phyloP scores from a whole-genome alignment of 495 filamentous ascomycete genomes.

The Neurospora sp. region DNA sequence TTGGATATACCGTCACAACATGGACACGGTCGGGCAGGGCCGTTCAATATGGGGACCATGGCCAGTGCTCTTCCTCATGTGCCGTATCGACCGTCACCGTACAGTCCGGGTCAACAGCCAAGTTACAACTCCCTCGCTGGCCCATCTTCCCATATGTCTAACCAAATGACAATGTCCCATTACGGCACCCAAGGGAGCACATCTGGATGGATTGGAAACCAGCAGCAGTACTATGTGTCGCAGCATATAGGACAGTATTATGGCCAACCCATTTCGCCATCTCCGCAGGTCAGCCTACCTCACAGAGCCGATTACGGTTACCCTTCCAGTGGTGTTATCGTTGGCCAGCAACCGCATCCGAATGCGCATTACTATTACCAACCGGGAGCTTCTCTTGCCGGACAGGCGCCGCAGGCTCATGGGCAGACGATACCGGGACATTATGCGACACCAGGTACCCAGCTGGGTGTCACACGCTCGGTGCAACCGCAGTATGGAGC shows the following conservation, averaged over 20 bases:
- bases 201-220: constrained; percentile 15
- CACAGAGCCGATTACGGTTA: constrained; percentile 26
- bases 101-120: constrained; percentile 23
- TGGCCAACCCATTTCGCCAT: constrained; percentile 23
- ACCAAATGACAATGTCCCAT: constrained; percentile 38
- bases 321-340: constrained; percentile 27
- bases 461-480: constrained; percentile 5
- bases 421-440: constrained; percentile 24
- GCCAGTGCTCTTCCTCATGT: constrained; percentile 28
- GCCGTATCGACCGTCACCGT: constrained; percentile 25
- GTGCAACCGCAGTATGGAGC: constrained; percentile 4
- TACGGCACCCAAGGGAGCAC: constrained; percentile 28
- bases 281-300: constrained; percentile 20
- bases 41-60: constrained; percentile 33
- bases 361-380: constrained; percentile 32
- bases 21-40: constrained; percentile 17
- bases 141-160: constrained; percentile 31
- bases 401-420: constrained; percentile 16
- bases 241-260: constrained; percentile 35
- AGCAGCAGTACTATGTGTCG: constrained; percentile 32
- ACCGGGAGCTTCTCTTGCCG: constrained; percentile 19
- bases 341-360: constrained; percentile 25
- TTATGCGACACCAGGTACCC: constrained; percentile 11
- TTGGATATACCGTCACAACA: constrained; percentile 29
- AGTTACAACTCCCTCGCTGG: constrained; percentile 27